A percentile compares a stretch with the other conserved stretches of the same genome.
phyloP scores from a whole-genome alignment of 805 yeast species.

The Candida xiaguanensis region DNA sequence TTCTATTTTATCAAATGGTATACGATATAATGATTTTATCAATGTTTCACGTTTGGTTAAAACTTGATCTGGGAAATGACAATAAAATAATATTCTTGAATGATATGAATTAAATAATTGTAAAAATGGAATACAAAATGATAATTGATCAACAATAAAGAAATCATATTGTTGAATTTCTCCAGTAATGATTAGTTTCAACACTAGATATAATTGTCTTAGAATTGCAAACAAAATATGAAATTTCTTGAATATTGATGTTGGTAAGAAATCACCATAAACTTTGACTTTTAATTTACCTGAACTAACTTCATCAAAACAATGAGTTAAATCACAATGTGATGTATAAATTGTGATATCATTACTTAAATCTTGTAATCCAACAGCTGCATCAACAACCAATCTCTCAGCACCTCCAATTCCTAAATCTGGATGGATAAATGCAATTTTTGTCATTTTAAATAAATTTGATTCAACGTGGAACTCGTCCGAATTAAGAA shows the following conservation, averaged over 20 bases:
- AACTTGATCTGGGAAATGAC: constrained; percentile 93
- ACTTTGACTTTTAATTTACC: constrained; percentile 62
- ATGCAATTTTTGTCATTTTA: constrained; percentile 49
- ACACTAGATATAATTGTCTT: constrained; percentile 70
- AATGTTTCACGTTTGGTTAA: constrained; percentile 44
- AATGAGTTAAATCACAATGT: constrained; percentile 81
- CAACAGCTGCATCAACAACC: constrained; percentile 94
- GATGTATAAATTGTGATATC: constrained; percentile 75
- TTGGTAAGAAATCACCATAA: constrained; percentile 82
- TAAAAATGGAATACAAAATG: constrained; percentile 77
- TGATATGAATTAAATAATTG: constrained; percentile 36
- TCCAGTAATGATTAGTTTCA: constrained; percentile 44
- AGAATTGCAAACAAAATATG: constrained; percentile 78
- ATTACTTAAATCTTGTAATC: constrained; percentile 66
- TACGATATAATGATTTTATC: constrained; percentile 62
- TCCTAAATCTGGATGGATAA: constrained; percentile 93
- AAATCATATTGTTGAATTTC: constrained; percentile 56
- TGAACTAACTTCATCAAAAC: constrained; percentile 82
- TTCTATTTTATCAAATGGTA: constrained; percentile 83
- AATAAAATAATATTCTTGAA: constrained; percentile 72
- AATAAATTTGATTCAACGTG: background rate
- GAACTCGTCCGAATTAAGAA: background rate
- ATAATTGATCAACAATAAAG: constrained; percentile 82
- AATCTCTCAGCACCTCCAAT: constrained; percentile 97
- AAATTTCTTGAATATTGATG: constrained; percentile 59